These are phyloP conservation scores for Collybia mongolica DNA, from an alignment of 768 basidiomycete genomes.

Conservation along the genomic window DNA sequence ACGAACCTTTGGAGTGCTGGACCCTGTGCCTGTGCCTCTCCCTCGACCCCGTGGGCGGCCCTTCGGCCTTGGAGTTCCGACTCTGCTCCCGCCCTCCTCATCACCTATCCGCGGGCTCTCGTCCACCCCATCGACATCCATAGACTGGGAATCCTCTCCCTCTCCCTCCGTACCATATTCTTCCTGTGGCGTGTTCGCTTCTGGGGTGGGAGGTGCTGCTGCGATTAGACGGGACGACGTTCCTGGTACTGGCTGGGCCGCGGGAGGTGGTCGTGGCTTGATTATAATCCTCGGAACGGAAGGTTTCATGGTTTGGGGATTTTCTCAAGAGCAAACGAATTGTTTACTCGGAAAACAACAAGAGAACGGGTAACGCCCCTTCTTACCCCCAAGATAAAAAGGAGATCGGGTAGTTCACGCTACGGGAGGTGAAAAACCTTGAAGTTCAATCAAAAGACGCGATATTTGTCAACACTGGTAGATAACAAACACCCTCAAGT, in stretches of 20 bases:
- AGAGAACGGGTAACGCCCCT: too few species aligned
- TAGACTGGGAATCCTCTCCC: slow-evolving; percentile 27
- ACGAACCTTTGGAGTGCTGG: slow-evolving; percentile 31
- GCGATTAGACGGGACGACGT: slow-evolving; percentile 20
- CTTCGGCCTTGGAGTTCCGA: slow-evolving; percentile 33
- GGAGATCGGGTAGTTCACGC: too few species aligned
- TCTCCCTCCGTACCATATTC: slow-evolving; percentile 28
- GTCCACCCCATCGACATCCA: slow-evolving; percentile 34
- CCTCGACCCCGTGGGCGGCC: slow-evolving; percentile 45
- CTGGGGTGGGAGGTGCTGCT: slow-evolving; percentile 17
- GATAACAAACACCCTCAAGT: too few species aligned
- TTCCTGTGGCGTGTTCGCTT: slow-evolving; percentile 16
- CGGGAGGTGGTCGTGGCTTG: slow-evolving; percentile 34
- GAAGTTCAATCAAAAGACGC: too few species aligned
- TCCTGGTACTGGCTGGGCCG: slow-evolving; percentile 19
- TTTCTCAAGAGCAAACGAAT: too few species aligned
- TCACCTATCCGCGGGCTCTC: slow-evolving; percentile 31
- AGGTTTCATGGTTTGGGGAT: not conserved
- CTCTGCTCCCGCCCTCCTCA: slow-evolving; percentile 19
- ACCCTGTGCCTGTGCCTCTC: slow-evolving; percentile 19
- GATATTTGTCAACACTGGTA: too few species aligned
- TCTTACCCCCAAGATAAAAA: too few species aligned
- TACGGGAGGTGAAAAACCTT: too few species aligned
- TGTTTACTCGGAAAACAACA: too few species aligned
- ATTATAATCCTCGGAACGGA: slow-evolving; percentile 49